phyloP scores from a whole-genome alignment of 768 basidiomycete species.

The Psilocybe cyanescens region DNA sequence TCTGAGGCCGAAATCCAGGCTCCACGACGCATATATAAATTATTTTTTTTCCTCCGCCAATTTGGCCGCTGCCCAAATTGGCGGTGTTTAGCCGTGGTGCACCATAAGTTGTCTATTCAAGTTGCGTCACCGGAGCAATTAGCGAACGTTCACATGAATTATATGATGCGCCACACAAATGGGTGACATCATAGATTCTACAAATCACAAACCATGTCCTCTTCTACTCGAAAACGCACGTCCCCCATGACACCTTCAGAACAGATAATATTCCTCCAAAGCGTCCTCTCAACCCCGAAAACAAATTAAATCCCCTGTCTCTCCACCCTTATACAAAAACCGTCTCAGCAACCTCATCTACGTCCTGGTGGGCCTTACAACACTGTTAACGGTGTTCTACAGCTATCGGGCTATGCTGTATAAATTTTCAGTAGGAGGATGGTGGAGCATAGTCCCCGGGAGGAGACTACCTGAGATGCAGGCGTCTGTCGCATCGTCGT shows the following conservation, averaged over 20 bases:
- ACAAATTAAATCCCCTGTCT: slow-evolving; percentile 30
- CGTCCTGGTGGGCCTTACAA: slow-evolving; percentile 41
- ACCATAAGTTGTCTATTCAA: neutral
- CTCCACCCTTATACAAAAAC: slow-evolving; percentile 46
- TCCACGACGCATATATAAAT: no score
- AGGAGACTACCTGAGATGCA: slow-evolving; percentile 29
- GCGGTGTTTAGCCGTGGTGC: no score
- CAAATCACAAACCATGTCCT: neutral
- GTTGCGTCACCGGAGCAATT: neutral
- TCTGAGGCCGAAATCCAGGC: no score
- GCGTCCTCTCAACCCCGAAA: neutral
- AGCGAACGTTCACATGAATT: neutral
- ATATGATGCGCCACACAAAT: neutral
- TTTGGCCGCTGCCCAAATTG: no score
- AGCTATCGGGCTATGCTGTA: slow-evolving; percentile 50
- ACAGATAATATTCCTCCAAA: neutral
- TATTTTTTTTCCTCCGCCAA: no score
- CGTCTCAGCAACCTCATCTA: slow-evolving; percentile 56
- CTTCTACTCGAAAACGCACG: neutral
- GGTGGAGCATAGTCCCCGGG: slow-evolving; percentile 60
- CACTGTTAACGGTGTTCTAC: slow-evolving; percentile 53
- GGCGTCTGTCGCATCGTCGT: neutral
- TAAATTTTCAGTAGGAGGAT: slow-evolving; percentile 57
- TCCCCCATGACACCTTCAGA: neutral
- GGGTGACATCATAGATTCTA: neutral